Base-by-base conservation (phyloP, 2,329 filamentous ascomycete species). In the Chaetomiaceae sp. region DNA sequence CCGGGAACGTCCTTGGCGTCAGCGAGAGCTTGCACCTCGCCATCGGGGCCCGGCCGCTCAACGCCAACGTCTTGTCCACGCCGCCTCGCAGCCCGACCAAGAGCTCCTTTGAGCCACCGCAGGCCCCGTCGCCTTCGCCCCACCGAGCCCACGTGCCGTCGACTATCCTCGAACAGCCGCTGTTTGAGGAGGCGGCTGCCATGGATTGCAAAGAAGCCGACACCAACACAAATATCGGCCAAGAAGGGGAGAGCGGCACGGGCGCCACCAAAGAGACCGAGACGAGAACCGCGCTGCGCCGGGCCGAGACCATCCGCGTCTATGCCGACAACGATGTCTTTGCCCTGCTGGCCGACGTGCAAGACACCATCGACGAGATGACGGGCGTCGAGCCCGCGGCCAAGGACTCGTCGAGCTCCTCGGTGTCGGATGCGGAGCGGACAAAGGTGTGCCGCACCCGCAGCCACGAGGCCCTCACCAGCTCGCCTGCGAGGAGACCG, bases 261-360 rank as follows among this genome's bases (percentile, higher is more conserved):
- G 27, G 14, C 8, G 27, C 4, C 4, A 31, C 9, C 27, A 31
- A 61, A 27, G 55, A 57, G 27, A 54, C 46, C 11, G 48, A 51
- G 12, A 29, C 27, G 2, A 39, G 27, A 3, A 63, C 37, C 29
- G 59, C 64, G 11, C 70, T 76, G 39, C 63, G 68, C 12, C 75
- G 76, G 20, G 75, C 82, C 34, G 81, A 87, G 66, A 87, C 83
- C 65, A 87, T 87, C 55, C 80, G 81, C 20, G 77, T 88, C 60
- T 88, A 87, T 59, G 83, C 83, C 20, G 84, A 84, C 54, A 80
- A 81, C 55, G 83, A 86, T 43, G 79, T 89, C 8, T 87, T 84
- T 59, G 78, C 81, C 2, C 74, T 88, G 1, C 72, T 88, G 37
- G 82, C 80, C 1, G 84, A 88, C 59, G 84, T 88, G 14, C 83